Evolutionary conservation across 139 green algal species (phyloP), one percentile per base, ranked within the genome.

Genomic region (Chlamydomonas sphaeroides): DNA sequence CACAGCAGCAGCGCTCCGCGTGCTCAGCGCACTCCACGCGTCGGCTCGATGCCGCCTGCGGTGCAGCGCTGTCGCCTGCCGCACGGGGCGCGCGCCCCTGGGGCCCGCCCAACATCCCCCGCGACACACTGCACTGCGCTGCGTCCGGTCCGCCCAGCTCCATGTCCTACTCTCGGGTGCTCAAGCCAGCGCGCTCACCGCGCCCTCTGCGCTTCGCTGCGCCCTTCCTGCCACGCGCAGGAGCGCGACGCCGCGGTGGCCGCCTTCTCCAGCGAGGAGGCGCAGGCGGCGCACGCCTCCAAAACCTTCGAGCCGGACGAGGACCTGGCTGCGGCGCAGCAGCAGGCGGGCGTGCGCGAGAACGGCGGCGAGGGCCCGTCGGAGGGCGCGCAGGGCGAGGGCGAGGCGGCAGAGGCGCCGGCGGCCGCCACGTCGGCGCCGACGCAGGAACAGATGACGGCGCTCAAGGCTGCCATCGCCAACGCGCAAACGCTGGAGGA

Each of bases 401-500:
- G 45, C 45, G 45, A 53, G 45, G 45, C 11, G 11, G 45, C 23
- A 14, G 67, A 49, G 20, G 75, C 59, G 32, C 86, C 74, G 11
- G 71, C 42, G 32, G 68, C 76, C 38, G 84, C 83, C 14, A 65
- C 53, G 23, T 66, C 80, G 23, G 91, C 86, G 23, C 94, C 94
- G 32, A 95, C 88, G 14, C 83, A 85, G 14, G 91, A 96, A 81
- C 92, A 98, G 91, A 81, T 97, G 45, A 92, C 92, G 5, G 94
- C 95, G 18, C 94, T 98, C 69, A 96, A 97, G 84, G 96, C 94
- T 6, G 95, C 95, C 18, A 98, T 99, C 80, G 95, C 94, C 0
- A 95, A 95, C 45, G 91, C 91, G n/a, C 84, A 92, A 56, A 98
- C 96, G 11, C 87, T 99, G 77, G 94, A 98, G 77, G 96, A 99